Percentiles rank a stretch among this genome's conserved stretches.
Conservation (phyloP, 768 basidiomycete species). For the Lentinula edodes region DNA sequence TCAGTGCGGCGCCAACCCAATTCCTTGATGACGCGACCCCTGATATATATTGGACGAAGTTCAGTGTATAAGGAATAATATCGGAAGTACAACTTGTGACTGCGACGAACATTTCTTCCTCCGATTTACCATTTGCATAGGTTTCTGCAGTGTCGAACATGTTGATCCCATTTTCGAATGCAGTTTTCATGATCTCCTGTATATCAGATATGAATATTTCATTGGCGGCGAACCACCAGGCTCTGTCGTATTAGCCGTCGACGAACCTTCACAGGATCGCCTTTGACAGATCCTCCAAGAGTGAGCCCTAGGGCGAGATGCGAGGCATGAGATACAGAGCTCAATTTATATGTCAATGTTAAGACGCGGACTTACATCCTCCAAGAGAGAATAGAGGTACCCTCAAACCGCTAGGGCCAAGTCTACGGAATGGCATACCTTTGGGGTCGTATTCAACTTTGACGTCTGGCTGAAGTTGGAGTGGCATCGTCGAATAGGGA, state of each 20-base stretch:
- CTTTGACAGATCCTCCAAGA: constrained; percentile 55
- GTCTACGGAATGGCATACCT: constrained; percentile 38
- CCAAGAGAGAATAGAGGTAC: constrained; percentile 54
- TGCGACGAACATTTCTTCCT: constrained; percentile 58
- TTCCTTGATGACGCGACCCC: constrained; percentile 73
- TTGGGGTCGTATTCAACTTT: constrained; percentile 29
- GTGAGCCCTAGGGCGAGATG: constrained; percentile 38
- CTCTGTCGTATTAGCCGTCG: background rate
- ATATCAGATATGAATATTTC: background rate
- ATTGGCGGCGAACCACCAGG: background rate
- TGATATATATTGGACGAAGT: constrained; percentile 11
- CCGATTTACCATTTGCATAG: constrained; percentile 62
- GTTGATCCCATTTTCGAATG: constrained; percentile 73
- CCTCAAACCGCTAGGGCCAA: constrained; percentile 44
- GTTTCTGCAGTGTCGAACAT: constrained; percentile 70
- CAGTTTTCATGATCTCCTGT: constrained; percentile 72
- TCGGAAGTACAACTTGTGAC: background rate
- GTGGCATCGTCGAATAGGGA: background rate
- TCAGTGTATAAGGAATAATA: background rate
- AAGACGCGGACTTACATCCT: constrained; percentile 30
- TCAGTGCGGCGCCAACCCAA: constrained; percentile 61
- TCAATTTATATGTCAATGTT: background rate
- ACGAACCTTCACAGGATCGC: constrained; percentile 64
- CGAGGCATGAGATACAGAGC: background rate
- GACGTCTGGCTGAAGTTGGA: constrained; percentile 6